Conservation (phyloP, 768 basidiomycete genomes). For the Polyporus arcularius region DNA sequence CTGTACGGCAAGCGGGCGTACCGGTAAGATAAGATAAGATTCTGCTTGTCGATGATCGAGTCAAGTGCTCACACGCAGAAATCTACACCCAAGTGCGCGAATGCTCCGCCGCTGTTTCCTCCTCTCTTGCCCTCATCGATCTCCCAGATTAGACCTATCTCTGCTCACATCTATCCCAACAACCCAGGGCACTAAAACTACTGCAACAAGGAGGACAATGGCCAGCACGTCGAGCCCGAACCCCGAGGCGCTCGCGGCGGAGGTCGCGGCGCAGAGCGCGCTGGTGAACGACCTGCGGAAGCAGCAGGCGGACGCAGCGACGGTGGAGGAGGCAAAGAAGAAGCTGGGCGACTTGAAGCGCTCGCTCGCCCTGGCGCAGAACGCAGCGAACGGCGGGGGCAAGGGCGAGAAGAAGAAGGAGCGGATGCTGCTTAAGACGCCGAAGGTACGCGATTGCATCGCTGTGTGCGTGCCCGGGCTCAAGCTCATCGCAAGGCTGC, state of each 20-base stretch:
- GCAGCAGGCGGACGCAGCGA: slow-evolving; percentile 50
- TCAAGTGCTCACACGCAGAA: slow-evolving; percentile 18
- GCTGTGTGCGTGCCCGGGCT: neutral
- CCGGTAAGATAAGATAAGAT: slow-evolving; percentile 18
- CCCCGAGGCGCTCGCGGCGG: slow-evolving; percentile 46
- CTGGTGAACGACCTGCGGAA: slow-evolving; percentile 64
- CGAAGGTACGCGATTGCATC: slow-evolving; percentile 65
- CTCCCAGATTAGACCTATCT: slow-evolving; percentile 10
- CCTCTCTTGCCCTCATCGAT: slow-evolving; percentile 11
- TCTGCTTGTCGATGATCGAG: slow-evolving; percentile 13
- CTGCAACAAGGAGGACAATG: slow-evolving; percentile 32
- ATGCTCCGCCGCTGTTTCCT: slow-evolving; percentile 16
- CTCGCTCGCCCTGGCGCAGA: slow-evolving; percentile 39
- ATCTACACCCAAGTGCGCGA: slow-evolving; percentile 10
- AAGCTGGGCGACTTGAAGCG: slow-evolving; percentile 71
- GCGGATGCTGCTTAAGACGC: slow-evolving; percentile 82
- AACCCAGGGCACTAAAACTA: neutral
- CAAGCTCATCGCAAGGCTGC: slow-evolving; percentile 20
- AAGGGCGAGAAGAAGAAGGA: slow-evolving; percentile 62
- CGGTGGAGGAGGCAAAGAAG: slow-evolving; percentile 65
- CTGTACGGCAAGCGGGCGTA: no score
- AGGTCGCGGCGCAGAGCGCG: slow-evolving; percentile 56
- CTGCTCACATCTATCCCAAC: neutral
- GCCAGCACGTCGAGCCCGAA: slow-evolving; percentile 31
- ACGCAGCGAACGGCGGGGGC: slow-evolving; percentile 37